Evolutionary conservation across 208 protist species (phyloP), one percentile per base, ranked within the genome.

Genomic region (Crithidia brevicula): DNA sequence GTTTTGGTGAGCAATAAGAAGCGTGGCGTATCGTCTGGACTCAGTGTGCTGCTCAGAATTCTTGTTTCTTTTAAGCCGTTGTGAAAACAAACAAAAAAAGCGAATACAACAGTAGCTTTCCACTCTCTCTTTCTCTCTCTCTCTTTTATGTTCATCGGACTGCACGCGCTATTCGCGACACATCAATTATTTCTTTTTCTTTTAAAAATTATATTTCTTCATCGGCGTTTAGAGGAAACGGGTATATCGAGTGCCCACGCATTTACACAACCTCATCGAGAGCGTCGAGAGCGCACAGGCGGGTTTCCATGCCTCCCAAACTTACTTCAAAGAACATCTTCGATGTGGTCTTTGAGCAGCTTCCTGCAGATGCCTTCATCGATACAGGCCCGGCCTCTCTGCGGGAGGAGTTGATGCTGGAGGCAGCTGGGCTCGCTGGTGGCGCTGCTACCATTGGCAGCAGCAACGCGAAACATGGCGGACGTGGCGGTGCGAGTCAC

Each of bases 271-370:
- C n/a, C n/a, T n/a, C n/a, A n/a, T n/a, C n/a, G n/a, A n/a, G n/a
- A n/a, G n/a, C n/a, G n/a, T n/a, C n/a, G n/a, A n/a, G n/a, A n/a
- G n/a, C n/a, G n/a, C n/a, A n/a, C n/a, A n/a, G n/a, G n/a, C n/a
- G n/a, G n/a, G 18, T 61, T 16, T 9, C 20, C 6, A 84, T 85
- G 74, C 79, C 66, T 25, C 70, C 74, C 1, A 85, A 68, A n/a
- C 50, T 84, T 8, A 79, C 71, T 1, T 87, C 82, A 2, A 84
- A 85, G 38, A 94, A 88, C 20, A 73, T 94, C 0, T 94, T 94
- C 64, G 88, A 94, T 53, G 83, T 77, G 11, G 62, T 94, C 31
- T 94, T 94, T 53, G 70, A 71, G 18, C 75, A 69, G 42, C 83
- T 94, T 25, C 88, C 88, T 0, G 81, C 80, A 0, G 75, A 88